Evolutionary conservation across 257 asterid species (phyloP).

Genomic region (Mitragyna speciosa): DNA sequence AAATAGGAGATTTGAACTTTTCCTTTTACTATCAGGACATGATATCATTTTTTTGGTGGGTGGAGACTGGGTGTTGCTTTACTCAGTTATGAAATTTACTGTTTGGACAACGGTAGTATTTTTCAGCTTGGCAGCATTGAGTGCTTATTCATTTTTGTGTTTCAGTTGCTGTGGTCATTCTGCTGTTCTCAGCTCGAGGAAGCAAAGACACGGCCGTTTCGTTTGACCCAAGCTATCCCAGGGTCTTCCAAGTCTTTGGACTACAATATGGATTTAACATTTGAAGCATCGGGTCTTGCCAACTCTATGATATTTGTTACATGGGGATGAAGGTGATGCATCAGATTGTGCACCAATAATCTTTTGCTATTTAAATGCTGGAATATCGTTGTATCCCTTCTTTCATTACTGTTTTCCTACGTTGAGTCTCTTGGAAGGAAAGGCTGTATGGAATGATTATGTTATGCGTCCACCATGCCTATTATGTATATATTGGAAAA

Average conservation of each 20-base stretch:
- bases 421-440: background rate
- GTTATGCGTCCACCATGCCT: background rate
- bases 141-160: slow-evolving; percentile 16
- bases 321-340: slow-evolving; percentile 53
- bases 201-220: slow-evolving; percentile 53
- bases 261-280: slow-evolving; percentile 41
- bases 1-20: background rate
- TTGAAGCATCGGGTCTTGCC: slow-evolving; percentile 78
- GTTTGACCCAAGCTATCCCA: slow-evolving; percentile 74
- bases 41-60: background rate
- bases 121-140: background rate
- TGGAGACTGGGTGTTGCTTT: background rate
- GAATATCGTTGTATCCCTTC: background rate
- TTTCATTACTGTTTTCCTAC: background rate
- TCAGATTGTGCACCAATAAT: background rate
- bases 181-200: slow-evolving; percentile 69
- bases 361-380: background rate
- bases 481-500: background rate
- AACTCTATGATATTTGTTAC: slow-evolving; percentile 78
- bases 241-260: slow-evolving; percentile 63
- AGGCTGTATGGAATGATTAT: background rate
- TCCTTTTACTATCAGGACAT: background rate
- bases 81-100: background rate
- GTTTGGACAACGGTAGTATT: background rate
- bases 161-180: slow-evolving; percentile 87